Conservation (phyloP, 2,329 filamentous ascomycete species). For the Penicillium sp. region DNA sequence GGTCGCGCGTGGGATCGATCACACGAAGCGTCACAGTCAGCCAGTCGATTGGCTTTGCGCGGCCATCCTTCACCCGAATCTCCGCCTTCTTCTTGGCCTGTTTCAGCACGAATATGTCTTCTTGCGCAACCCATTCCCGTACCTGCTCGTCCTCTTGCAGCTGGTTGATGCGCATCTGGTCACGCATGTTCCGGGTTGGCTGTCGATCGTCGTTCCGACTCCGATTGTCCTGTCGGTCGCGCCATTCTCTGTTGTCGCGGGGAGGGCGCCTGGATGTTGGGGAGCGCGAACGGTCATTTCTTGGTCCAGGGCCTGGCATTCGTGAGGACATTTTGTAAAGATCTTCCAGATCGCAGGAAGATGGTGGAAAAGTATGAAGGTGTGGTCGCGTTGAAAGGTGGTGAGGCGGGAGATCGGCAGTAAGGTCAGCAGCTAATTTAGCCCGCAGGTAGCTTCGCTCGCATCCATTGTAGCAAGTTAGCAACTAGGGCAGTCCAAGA, state of each 20-base stretch:
- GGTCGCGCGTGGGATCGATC: slow-evolving; percentile 78
- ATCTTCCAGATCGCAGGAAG: not conserved
- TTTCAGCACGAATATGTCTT: slow-evolving; percentile 93
- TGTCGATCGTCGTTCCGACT: slow-evolving; percentile 25
- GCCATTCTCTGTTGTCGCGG: slow-evolving; percentile 32
- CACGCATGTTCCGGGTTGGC: slow-evolving; percentile 36
- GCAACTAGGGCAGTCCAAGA: not conserved
- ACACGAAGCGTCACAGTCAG: slow-evolving; percentile 87
- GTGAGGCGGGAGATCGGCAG: slow-evolving; percentile 6
- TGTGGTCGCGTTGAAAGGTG: slow-evolving; percentile 4
- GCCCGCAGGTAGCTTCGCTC: not conserved
- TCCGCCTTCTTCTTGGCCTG: slow-evolving; percentile 98
- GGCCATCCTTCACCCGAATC: slow-evolving; percentile 86
- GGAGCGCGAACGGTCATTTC: slow-evolving; percentile 45
- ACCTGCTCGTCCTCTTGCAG: slow-evolving; percentile 76
- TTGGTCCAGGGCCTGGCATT: slow-evolving; percentile 34
- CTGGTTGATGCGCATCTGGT: slow-evolving; percentile 51
- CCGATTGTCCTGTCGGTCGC: slow-evolving; percentile 24
- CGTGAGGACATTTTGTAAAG: slow-evolving; percentile 32
- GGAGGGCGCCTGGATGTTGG: slow-evolving; percentile 43
- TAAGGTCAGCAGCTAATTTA: not conserved
- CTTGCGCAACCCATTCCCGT: slow-evolving; percentile 83
- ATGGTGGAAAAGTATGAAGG: not conserved
- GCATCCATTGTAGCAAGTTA: not conserved
- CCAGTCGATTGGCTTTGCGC: slow-evolving; percentile 91